Evolutionary conservation across 2,329 filamentous ascomycete genomes (phyloP).

Genomic region (Nothomitra cinnamomea): DNA sequence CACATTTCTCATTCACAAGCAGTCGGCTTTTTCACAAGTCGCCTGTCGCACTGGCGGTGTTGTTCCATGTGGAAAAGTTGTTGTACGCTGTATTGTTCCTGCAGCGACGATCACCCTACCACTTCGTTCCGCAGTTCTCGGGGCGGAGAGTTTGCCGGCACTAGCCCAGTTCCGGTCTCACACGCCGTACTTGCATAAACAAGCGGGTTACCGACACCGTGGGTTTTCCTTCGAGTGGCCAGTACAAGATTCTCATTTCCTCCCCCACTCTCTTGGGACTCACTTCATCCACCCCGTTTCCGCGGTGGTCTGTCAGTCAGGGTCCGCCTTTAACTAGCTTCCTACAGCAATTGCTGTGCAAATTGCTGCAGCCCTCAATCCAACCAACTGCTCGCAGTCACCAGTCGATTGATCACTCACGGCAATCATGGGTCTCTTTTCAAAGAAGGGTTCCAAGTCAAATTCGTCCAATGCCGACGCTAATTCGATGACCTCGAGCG

Average conservation of each 20-base stretch:
- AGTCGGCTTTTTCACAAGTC: no score
- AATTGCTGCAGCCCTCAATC: neutral
- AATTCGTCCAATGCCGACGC: slow-evolving; percentile 13
- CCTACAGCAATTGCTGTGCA: neutral
- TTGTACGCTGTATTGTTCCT: neutral
- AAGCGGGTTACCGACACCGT: neutral
- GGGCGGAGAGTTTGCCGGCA: neutral
- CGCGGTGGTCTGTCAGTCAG: no score
- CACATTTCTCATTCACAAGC: no score
- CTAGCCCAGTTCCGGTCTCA: neutral
- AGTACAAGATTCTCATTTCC: no score
- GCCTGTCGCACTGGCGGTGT: neutral
- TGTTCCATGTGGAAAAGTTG: neutral
- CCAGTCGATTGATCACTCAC: neutral
- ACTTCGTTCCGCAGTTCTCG: neutral
- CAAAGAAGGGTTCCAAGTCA: slow-evolving; percentile 29
- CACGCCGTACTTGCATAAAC: neutral
- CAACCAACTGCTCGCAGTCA: neutral
- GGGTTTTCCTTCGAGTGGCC: neutral
- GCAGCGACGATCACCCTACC: slow-evolving; percentile 1
- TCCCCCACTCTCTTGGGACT: no score
- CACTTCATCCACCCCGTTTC: no score
- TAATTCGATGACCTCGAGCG: slow-evolving; percentile 27
- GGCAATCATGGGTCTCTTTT: slow-evolving; percentile 33
- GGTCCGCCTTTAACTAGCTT: neutral